A percentile compares a stretch with the other conserved stretches of the same genome.
These are phyloP conservation scores for Venturiaceae sp. DNA, from an alignment of 2,329 filamentous ascomycete species.

Conservation along the genomic window DNA sequence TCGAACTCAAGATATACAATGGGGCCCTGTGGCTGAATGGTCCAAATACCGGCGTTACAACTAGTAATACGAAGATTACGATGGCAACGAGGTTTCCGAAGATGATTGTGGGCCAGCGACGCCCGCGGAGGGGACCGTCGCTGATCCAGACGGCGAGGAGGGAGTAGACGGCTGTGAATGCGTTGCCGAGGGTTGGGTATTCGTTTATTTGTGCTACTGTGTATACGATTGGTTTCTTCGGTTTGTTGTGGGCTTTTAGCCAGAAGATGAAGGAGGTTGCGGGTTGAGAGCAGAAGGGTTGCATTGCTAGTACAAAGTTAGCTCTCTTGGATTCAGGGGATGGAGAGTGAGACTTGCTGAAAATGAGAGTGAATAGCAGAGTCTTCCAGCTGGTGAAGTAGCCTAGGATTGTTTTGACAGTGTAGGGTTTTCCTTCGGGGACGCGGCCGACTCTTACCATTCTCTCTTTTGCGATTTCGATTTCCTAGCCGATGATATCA, in stretches of 20 bases:
- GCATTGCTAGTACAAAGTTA: no score
- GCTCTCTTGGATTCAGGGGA: no score
- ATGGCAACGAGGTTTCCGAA: slow-evolving; percentile 15
- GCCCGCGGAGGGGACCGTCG: slow-evolving; percentile 14
- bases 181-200: slow-evolving; percentile 15
- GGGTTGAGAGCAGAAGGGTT: slow-evolving; percentile 14
- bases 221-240: slow-evolving; percentile 13
- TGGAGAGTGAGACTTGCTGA: no score
- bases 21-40: slow-evolving; percentile 13
- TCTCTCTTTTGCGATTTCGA: no score
- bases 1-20: slow-evolving; percentile 12
- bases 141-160: slow-evolving; percentile 15
- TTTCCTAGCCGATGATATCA: no score
- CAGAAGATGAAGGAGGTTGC: slow-evolving; percentile 13
- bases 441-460: no score
- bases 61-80: slow-evolving; percentile 10
- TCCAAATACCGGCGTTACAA: slow-evolving; percentile 12
- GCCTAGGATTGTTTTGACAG: no score
- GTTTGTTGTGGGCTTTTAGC: slow-evolving; percentile 15
- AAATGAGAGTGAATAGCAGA: no score
- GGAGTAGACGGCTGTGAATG: slow-evolving; percentile 15
- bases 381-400: no score
- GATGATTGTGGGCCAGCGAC: slow-evolving; percentile 14
- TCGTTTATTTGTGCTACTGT: slow-evolving; percentile 14
- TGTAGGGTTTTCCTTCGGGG: no score